Base-by-base conservation (phyloP, 2,329 filamentous ascomycete genomes). In the Neodidymelliopsis sp. region DNA sequence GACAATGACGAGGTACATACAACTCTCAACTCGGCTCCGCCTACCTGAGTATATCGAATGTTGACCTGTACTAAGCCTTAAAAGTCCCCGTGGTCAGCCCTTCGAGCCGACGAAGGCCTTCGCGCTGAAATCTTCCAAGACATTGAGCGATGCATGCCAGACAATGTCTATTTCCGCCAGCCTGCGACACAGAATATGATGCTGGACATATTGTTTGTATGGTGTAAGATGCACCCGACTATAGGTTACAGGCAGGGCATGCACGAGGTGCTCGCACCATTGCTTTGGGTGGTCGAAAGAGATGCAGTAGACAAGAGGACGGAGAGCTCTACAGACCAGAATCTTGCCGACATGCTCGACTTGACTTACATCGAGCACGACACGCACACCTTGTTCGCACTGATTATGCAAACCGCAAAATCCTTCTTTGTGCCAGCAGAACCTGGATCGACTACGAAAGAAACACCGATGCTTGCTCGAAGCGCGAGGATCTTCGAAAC, bases 191-290 rank as follows among this genome's bases (percentile, higher is more conserved):
- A 97, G 71, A 81, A 80, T 30, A 89, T 90, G 73, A 86, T 99
- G 62, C 76, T 95, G 23, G 90, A 99, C 67, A 86, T 97, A 23
- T 79, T 99, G 24, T 99, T 97, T 73, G 83, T 99, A 58, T 97
- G 92, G 75, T 94, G 91, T 76, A 97, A 96, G 73, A 82, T 95
- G 42, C 90, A 97, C 66, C 90, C 90, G 2, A 85, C 88, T 59
- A 81, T 91, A 43, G 91, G 91, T 12, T 99, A 99, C 70, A 85
- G 94, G n/a, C 94, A 99, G 75, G 94, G 94, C 9, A 99, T 99
- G 93, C 94, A 99, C 70, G 94, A 99, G 74, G 79, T 99, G 31
- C 79, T 97, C 11, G 94, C 94, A 0, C 92, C 94, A 0, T 85
- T 99, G 27, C 77, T 97, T 6, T 91, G 91, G 81, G 89, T 91